phyloP scores from a whole-genome alignment of 2,329 filamentous ascomycete genomes.

The Xylariales sp. region DNA sequence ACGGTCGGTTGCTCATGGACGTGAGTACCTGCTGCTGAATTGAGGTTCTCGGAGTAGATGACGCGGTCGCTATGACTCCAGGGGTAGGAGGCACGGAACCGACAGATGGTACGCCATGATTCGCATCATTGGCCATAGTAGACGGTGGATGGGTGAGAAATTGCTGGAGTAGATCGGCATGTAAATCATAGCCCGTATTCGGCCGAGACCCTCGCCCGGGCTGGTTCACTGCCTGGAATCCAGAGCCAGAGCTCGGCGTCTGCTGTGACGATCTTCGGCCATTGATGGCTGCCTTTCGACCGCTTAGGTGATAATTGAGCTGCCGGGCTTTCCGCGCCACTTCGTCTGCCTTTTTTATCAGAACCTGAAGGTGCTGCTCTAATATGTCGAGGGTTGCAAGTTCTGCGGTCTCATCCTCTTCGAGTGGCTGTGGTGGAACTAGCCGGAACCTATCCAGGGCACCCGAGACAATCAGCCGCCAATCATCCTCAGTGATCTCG shows the following conservation, averaged over 20 bases:
- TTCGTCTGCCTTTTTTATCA: conserved; percentile 79
- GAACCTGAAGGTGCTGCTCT: conserved; percentile 69
- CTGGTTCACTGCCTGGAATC: conserved; percentile 31
- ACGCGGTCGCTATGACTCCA: conserved; percentile 20
- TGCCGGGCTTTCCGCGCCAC: conserved; percentile 60
- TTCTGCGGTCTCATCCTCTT: conserved; percentile 83
- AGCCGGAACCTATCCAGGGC: conserved; percentile 69
- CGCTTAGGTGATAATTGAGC: conserved; percentile 75
- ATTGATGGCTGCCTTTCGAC: conserved; percentile 67
- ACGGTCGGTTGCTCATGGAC: conserved; percentile 21
- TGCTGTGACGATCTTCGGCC: conserved; percentile 48
- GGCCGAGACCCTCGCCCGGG: conserved; percentile 22
- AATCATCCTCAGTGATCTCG: conserved; percentile 86
- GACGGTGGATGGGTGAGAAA: conserved; percentile 32
- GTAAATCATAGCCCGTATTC: conserved; percentile 40
- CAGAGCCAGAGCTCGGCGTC: conserved; percentile 28
- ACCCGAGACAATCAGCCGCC: conserved; percentile 75
- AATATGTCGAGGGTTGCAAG: conserved; percentile 78
- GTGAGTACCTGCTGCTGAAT: conserved; percentile 22
- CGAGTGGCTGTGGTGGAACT: conserved; percentile 74
- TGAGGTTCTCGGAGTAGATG: conserved; percentile 24
- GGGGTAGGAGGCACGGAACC: conserved; percentile 27
- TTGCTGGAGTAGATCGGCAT: conserved; percentile 52
- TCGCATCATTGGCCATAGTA: conserved; percentile 14
- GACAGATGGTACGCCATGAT: conserved; percentile 23